Evolutionary conservation across 345 rosid genomes (phyloP), one percentile per base, ranked within the genome.

Genomic region (Viola odorata): DNA sequence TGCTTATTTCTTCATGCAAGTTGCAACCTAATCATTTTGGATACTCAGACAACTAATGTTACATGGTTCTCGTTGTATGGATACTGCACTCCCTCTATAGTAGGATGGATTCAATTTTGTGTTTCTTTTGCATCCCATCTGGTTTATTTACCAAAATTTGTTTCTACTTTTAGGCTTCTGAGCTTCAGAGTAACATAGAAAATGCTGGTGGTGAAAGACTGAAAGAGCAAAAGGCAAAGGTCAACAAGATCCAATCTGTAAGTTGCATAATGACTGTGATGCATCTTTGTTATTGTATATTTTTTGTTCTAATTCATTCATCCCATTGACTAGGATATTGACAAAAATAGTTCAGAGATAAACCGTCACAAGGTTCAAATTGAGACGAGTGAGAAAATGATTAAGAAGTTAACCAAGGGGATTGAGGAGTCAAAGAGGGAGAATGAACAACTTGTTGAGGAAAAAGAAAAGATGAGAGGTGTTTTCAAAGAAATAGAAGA

Each of bases 281-380:
- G 47, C 41, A 54, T 62, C 40, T 53, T 50, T 60, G 60, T 66
- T 68, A 11, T 63, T 59, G 38, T 66, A 57, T 47, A 50, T 60
- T 14, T 50, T 50, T 12, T 64, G 13, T 71, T 53, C 53, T 76
- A 48, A 82, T 50, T 60, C 37, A 60, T 69, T 64, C 58, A 69
- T 6, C 48, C 42, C 17, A 10, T 6, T 58, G 66, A 44, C 63
- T 70, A 90, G 99, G 97, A 90, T 74, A 90, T 94, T 60, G 96
- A 86, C 81, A 86, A 83, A 71, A 79, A 63, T 61, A 80, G 76
- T 76, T 84, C 97, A 17, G 99, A 88, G 73, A 88, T 94, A 74
- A 94, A 88, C 68, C 84, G 95, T 52, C 85, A 75, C 80, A 88
- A 85, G 75, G 97, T 88, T 69, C 96, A 84, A 77, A 87, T 85